Evolutionary conservation across 2,329 filamentous ascomycete genomes (phyloP).

Genomic region (Diaporthe sp.): DNA sequence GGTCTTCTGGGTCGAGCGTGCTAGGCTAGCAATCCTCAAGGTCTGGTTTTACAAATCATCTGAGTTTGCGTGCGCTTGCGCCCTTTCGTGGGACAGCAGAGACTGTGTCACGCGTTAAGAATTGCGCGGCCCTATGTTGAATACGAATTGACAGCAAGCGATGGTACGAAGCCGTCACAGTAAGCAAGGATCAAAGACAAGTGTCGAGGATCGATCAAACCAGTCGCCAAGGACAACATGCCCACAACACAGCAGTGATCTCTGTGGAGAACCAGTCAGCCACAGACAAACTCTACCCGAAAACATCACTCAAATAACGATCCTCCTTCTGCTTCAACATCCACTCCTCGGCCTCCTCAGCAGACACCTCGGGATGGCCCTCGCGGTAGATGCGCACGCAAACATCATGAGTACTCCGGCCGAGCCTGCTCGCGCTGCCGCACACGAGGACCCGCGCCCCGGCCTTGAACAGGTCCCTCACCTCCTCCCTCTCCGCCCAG

Average conservation of each 20-base stretch:
- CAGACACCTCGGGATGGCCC: constrained; percentile 39
- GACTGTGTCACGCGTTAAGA: not conserved
- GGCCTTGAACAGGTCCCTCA: constrained; percentile 38
- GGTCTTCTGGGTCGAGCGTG: not conserved
- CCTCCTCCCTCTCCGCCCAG: constrained; percentile 41
- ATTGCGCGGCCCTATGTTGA: not conserved
- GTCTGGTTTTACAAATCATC: not conserved
- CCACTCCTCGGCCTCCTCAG: constrained; percentile 42
- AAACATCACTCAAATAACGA: constrained; percentile 43
- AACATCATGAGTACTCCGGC: constrained; percentile 38
- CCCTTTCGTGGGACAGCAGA: too few species aligned
- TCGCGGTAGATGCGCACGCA: constrained; percentile 42
- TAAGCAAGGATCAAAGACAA: not conserved
- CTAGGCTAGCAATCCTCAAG: not conserved
- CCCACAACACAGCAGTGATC: not conserved
- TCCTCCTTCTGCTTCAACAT: constrained; percentile 42
- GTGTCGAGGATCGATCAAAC: not conserved
- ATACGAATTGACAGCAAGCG: not conserved
- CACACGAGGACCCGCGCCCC: constrained; percentile 42
- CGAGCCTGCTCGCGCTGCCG: constrained; percentile 42
- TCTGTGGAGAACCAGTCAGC: not conserved
- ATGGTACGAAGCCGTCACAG: not conserved
- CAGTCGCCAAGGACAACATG: not conserved
- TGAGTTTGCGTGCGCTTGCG: too few species aligned
- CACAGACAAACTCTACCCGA: constrained; percentile 34